phyloP scores from a whole-genome alignment of 164 flowering plant species.

The Tinospora cordifolia region DNA sequence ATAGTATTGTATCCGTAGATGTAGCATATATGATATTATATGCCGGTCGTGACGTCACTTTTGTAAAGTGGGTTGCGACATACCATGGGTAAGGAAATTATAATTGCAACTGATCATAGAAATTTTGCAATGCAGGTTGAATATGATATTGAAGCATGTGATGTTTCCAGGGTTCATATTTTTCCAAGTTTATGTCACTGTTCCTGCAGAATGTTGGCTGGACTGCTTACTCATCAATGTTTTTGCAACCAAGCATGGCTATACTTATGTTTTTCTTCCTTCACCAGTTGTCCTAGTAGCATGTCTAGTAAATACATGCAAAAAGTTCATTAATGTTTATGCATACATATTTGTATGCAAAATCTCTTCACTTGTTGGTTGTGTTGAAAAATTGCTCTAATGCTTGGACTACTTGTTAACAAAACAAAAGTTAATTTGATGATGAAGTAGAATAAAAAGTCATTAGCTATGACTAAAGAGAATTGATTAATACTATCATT shows the following conservation, averaged over 20 bases:
- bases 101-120: no score
- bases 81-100: no score
- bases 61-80: no score
- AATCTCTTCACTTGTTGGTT: background rate
- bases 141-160: conserved; percentile 53
- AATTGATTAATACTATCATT: conserved; percentile 2
- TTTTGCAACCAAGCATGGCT: background rate
- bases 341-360: background rate
- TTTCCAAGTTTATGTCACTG: no score
- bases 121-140: conserved; percentile 47
- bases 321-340: background rate
- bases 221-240: background rate
- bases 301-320: background rate
- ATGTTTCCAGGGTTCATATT: conserved; percentile 5
- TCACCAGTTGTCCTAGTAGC: no score
- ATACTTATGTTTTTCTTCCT: background rate
- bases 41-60: no score
- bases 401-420: background rate
- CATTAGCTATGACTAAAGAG: background rate
- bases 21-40: no score
- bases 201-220: no score
- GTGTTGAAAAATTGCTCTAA: background rate
- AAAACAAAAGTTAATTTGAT: background rate
- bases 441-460: background rate
- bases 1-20: no score